Evolutionary conservation across 208 protist species (phyloP), one percentile per base, ranked within the genome.

Genomic region (Trypanosoma rangeli): DNA sequence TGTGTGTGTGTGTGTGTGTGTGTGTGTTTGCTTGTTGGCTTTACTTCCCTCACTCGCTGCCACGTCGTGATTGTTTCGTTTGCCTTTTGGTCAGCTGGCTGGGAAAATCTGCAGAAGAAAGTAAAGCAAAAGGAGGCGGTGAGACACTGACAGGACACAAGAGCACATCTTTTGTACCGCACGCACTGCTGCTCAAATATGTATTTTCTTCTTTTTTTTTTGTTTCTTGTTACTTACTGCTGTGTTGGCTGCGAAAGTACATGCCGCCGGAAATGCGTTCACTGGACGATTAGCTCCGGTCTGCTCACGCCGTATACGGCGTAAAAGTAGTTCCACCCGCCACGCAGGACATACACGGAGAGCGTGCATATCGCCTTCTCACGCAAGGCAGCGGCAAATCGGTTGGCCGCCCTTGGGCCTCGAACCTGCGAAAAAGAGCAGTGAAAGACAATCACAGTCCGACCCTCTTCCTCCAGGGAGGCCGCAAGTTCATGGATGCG

Each of bases 401-500:
- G 73, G 22, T 70, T 77, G 1, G 85, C 86, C 0, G 79, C 84
- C 22, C 73, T 75, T 18, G 89, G 89, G 20, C 86, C 86, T 7
- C 89, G 84, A 22, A 94, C 74, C 57, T 91, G 85, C 39, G 86
- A 93, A 42, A 91, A 78, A 15, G 84, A 79, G 55, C 89, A 94
- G 78, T 92, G 85, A 73, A 93, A 94, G 44, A 93, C 83, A 1
- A 56, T 85, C 18, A 68, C 35, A 26, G 68, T 75, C 26, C 70
- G 76, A 31, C 76, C 73, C 35, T 76, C 73, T 26, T 71, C 46
- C 18, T 68, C 69, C 26, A 89, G 75, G 26, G 73, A 28, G 33
- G 68, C 71, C 12, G 82, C 80, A 5, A 91, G 73, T 16, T 60
- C 59, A n/a, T 71, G 54, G 60, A 84, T 78, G 58, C 74, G 73